Evolutionary conservation across 176 grass and related monocot genomes (phyloP).

Genomic region (Eleusine indica): DNA sequence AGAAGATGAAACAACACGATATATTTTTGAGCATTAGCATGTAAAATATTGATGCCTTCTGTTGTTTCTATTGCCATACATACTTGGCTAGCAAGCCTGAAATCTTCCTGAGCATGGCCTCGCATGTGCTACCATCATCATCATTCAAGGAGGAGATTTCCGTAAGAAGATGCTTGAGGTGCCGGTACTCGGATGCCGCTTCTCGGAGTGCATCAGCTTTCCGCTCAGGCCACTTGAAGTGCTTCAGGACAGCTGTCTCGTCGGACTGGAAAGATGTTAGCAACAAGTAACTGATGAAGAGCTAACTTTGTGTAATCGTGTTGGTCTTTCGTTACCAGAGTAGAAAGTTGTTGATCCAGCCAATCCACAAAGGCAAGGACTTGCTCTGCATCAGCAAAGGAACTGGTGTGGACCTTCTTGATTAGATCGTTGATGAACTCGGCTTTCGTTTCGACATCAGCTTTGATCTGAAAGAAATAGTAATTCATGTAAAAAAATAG

Average conservation of each 20-base stretch:
- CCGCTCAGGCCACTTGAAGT: neutral
- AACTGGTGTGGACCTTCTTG: conserved; percentile 57
- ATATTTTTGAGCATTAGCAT: neutral
- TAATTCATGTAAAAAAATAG: neutral
- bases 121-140: neutral
- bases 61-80: neutral
- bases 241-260: neutral
- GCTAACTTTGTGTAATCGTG: neutral
- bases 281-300: neutral
- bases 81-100: neutral
- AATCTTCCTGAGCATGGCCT: neutral
- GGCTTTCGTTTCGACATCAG: conserved; percentile 82
- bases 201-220: neutral
- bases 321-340: neutral
- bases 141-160: neutral
- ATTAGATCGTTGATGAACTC: conserved; percentile 77
- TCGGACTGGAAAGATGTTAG: neutral
- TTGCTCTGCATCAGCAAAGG: conserved; percentile 40
- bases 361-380: neutral
- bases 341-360: neutral
- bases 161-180: neutral
- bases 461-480: conserved; percentile 56
- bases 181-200: neutral
- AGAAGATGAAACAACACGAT: neutral
- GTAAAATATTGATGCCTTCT: neutral